Base-by-base conservation (phyloP, 371 early-diverging fungal species). In the Syncephalastrum monosporum region DNA sequence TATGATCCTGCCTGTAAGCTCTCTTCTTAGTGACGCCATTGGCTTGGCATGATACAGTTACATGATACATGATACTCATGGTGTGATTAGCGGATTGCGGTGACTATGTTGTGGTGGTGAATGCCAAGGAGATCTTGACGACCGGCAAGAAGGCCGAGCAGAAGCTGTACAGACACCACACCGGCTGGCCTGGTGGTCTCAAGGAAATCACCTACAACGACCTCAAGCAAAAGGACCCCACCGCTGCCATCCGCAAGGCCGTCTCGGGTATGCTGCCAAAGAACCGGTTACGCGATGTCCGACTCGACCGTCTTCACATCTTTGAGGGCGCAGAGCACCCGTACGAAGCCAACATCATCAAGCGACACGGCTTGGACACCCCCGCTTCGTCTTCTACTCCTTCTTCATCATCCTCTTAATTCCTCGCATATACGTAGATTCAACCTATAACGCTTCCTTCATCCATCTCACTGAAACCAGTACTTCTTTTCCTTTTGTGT, bases 211-310 rank as follows among this genome's bases (percentile, higher is more conserved):
- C 82, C 27, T 92, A 85, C 71, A 82, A 90, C 44, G 69, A 83
- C 54, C 73, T 96, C 60, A 78, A 87, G 73, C 85, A 82, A 53
- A 87, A 87, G 59, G 85, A 94, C 61, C 89, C 97, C 2, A 88
- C 86, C 41, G 90, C 83, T 65, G 82, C 91, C 61, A 81, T 98
- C 55, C 86, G 91, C 53, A 92, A 93, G 70, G 97, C 98, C 14
- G 89, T 98, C 29, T 93, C 89, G 7, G 98, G 97, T 51, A 95
- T 95, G 95, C 73, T 98, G 62, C 98, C 99, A 27, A 97, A 96
- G 72, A 96, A 95, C 76, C 84, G 85, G 58, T 81, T 97, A 59
- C 84, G 97, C 29, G 84, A 90, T 52, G 82, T 82, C 15, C 87
- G 93, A 60, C 69, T 96, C 61, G 75, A 73, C 19, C 86, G 99